Evolutionary conservation across 163 green algal species (phyloP), one percentile per base, ranked within the genome.

Genomic region (Picocystis sp.): DNA sequence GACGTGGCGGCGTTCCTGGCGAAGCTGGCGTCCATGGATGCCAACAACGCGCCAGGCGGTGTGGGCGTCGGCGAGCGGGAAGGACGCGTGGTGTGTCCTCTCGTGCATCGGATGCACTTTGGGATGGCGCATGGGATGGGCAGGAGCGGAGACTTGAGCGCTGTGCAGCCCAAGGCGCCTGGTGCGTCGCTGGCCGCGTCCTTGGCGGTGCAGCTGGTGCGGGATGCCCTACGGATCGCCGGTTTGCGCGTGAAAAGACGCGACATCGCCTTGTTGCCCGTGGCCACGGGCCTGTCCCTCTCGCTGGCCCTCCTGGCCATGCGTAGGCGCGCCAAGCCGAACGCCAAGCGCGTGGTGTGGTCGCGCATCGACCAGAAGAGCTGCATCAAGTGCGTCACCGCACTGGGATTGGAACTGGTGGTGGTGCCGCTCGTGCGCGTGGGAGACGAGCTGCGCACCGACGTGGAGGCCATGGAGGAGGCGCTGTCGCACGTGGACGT

Each of bases 351-450:
- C 45, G 81, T 94, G 22, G 33, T 98, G 2, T 98, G 90, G 90
- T 75, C 75, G 15, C 72, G 90, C 12, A 81, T 97, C 22, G 89
- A 98, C 65, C 90, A 98, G 77, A 98, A 98, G 67, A 97, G 86
- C 0, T 98, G 90, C 71, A 61, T 97, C 23, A 98, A 98, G 61
- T 63, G 62, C 23, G 79, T 98, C 23, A 62, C 71, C 0, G 71
- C 79, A 13, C 78, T 83, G 3, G 71, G 71, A 2, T 59, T 77
- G 41, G 57, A 80, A 52, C 66, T 35, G 3, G n/a, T 54, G 10
- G 80, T 91, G 17, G 35, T 94, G n/a, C 51, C 74, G 23, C 69
- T 84, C 52, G 44, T 50, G 6, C 41, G 66, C 43, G 43, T 66
- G 1, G 83, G 78, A 0, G 84, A 94, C 45, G 42, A 93, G 68